Base-by-base conservation (phyloP, 345 rosid genomes). In the Rhodomyrtus tomentosa region DNA sequence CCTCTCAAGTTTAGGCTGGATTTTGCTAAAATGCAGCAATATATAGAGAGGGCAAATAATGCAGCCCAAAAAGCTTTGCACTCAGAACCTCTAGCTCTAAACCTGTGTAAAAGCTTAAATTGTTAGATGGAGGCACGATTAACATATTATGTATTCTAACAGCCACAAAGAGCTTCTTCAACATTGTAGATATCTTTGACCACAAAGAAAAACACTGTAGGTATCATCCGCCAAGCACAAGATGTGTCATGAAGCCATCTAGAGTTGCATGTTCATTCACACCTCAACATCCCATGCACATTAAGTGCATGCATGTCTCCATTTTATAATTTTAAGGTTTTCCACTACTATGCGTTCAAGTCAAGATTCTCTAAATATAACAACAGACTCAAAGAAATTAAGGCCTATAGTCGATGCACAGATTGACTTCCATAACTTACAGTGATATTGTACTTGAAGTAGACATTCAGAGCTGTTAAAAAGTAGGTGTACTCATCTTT, bases 401-500 rank as follows among this genome's bases (percentile, higher is more conserved):
- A 38, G 81, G 58, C 82, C 27, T 38, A 51, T 27, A 52, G 20
- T 83, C 15, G 56, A 84, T 52, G 54, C 27, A 48, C 25, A 72
- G 79, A 85, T 83, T n/a, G 82, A 54, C 81, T 58, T 74, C 62
- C 59, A 87, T 55, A 85, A 90, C 96, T 88, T 89, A 96, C 99
- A 10, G 97, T 96, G 87, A 96, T 91, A 87, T 96, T 96, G 80
- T 95, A 89, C 90, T 96, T 94, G 74, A 92, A 90, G 93, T 93
- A 96, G 84, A 96, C 81, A 87, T 95, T 94, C 86, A 96, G 90
- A 27, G 94, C 84, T 29, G 96, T 85, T 72, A 91, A 48, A 87
- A 96, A 96, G 87, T 94, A 96, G 88, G 24, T 92, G 88, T 94
- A 93, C 88, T 96, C 98, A 89, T 96, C 98, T 55, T 56, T 85